Conservation (phyloP, 768 basidiomycete species). For the Boletus bicolor region DNA sequence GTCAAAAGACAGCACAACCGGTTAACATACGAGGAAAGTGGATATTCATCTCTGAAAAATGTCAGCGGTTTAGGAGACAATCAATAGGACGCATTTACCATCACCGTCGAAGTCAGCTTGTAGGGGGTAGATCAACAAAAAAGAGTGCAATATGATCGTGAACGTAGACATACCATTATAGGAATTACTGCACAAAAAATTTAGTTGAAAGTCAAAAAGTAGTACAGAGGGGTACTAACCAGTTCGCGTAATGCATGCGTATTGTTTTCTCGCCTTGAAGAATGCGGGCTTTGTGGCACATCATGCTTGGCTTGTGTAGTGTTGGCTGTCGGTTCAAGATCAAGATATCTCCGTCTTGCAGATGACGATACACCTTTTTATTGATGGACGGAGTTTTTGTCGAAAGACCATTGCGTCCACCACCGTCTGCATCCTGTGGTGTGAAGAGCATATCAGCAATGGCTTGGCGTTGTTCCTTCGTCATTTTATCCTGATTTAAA, state of each 20-base stretch:
- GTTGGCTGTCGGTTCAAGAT: conserved; percentile 98
- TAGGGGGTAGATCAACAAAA: conserved; percentile 7
- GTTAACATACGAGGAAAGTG: conserved; percentile 88
- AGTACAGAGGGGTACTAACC: conserved; percentile 48
- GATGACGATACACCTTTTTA: conserved; percentile 96
- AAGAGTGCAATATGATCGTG: background rate
- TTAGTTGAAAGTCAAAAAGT: conserved; percentile 12
- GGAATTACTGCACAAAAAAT: conserved; percentile 65
- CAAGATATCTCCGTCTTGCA: conserved; percentile 91
- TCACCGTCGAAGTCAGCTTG: conserved; percentile 92
- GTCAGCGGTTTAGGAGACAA: conserved; percentile 2
- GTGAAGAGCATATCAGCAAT: conserved; percentile 94
- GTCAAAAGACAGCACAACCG: background rate
- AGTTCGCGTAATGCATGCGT: conserved; percentile 99
- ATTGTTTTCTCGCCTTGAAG: conserved; percentile 97
- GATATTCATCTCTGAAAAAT: conserved; percentile 89
- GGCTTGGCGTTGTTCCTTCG: conserved; percentile 86
- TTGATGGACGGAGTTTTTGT: conserved; percentile 81
- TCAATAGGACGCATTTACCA: conserved; percentile 42
- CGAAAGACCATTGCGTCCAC: conserved; percentile 53
- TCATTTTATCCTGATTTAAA: conserved; percentile 67
- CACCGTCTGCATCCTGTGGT: conserved; percentile 65
- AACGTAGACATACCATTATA: conserved; percentile 72
- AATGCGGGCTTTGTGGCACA: conserved; percentile 92
- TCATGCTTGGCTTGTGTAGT: conserved; percentile 99